Base-by-base conservation (phyloP, 345 rosid species). In the Populus davidiana region DNA sequence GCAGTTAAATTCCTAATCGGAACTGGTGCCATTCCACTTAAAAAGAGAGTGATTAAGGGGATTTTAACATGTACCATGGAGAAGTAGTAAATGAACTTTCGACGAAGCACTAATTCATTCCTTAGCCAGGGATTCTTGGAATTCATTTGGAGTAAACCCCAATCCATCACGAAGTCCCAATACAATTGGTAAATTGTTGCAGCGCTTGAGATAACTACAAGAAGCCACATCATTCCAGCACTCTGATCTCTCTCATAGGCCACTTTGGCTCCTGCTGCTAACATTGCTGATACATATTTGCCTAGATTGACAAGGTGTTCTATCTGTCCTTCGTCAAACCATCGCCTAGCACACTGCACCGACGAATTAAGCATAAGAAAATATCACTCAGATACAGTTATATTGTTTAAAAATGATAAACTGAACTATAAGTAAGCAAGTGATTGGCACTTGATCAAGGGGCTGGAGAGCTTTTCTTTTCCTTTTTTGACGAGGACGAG, bases 51-150 rank as follows among this genome's bases (percentile, higher is more conserved):
- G 33, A 59, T 23, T 8, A 17, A 33, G 69, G 35, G 67, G 76
- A 65, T 59, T 9, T 41, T 72, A 23, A 65, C 59, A 68, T 16
- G 70, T 91, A 96, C 99, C 97, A 96, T 96, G 80, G 98, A 90
- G 83, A 92, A 83, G 89, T 90, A 96, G 91, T 96, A 96, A 85
- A 96, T 83, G 85, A 77, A 81, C 84, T 96, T 94, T 80, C 74
- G 91, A 36, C 97, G 94, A 75, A 96, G 95, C 91, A 96, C 88
- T 83, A 96, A 84, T 78, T 96, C 95, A 75, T 96, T 90, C 86
- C 98, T 90, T 72, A 96, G 95, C 99, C 98, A 96, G n/a, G 98
- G 99, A 75, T 96, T 94, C 81, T 84, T 91, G 71, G 97, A 94
- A 81, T 92, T 87, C 56, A 86, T 66, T 81, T 91, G 95, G 27